Base-by-base conservation (phyloP, 2,329 filamentous ascomycete species). In the Zymoseptoria tritici region DNA sequence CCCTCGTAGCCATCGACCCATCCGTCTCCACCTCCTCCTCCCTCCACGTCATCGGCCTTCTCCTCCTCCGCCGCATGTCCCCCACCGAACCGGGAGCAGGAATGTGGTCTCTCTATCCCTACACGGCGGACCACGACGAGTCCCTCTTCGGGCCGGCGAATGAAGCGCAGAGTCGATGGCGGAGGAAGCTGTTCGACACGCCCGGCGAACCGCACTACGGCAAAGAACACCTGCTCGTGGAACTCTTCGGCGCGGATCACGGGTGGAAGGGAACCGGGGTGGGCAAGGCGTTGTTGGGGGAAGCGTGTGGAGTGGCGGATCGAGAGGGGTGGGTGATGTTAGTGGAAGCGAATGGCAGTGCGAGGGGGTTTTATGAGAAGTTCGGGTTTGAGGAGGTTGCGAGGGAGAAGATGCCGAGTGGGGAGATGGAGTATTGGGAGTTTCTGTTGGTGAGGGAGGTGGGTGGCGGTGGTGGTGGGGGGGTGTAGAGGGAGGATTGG, bases 221-320 rank as follows among this genome's bases (percentile, higher is more conserved):
- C 9, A 8, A 21, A 11, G 36, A 29, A 19, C 56, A 59, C 21
- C 54, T 61, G 9, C 24, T 59, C 3, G 26, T 70, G 1, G 66
- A 69, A 55, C 56, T 69, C 0, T 67, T 69, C 21, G 67, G 68
- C 0, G 66, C 67, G n/a, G 68, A 70, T 42, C 53, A 67, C 19
- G 59, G 36, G 3, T 64, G 58, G 21, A 62, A 66, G 54, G 68
- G 67, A 9, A 52, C 24, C 1, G 61, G 63, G 0, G 49, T 70
- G 20, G 67, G 67, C 21, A 62, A 57, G 29, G 60, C 26, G 51
- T 58, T 71, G 52, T 29, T 70, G 50, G 46, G 56, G 26, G 56
- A 49, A n/a, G 65, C 65, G 21, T 66, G 64, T n/a, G 55, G 60
- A 31, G 60, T 69, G 16, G 67, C 62, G 9, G 68, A 70, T 60